Conservation (phyloP, 805 yeast genomes). For the Lipomyces orientalis region DNA sequence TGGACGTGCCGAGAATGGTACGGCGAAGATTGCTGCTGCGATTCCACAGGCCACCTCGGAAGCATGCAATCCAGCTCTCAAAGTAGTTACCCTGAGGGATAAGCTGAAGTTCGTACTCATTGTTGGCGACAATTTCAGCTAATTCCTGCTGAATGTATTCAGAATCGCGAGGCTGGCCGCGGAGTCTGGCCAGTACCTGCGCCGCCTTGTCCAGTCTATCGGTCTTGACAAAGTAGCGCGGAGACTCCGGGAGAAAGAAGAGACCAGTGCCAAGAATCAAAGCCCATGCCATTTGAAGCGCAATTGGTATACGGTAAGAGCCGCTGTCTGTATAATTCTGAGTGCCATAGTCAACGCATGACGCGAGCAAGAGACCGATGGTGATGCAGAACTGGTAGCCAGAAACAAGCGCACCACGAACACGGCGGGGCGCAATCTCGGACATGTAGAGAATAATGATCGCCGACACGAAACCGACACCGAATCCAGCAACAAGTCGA, state of each 20-base stretch:
- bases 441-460: conserved; percentile 79
- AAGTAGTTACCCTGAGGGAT: conserved; percentile 17
- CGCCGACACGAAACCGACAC: conserved; percentile 78
- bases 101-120: conserved; percentile 51
- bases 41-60: conserved; percentile 19
- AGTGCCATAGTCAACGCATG: conserved; percentile 74
- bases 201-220: conserved; percentile 64
- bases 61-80: conserved; percentile 22
- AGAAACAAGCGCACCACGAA: conserved; percentile 78
- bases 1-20: conserved; percentile 65
- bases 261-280: conserved; percentile 64
- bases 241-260: conserved; percentile 73
- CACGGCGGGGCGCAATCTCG: conserved; percentile 76
- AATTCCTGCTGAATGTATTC: conserved; percentile 54
- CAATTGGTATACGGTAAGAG: conserved; percentile 76
- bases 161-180: conserved; percentile 50
- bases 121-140: conserved; percentile 56
- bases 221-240: conserved; percentile 69
- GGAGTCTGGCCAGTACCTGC: conserved; percentile 57
- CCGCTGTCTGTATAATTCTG: conserved; percentile 58
- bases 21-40: conserved; percentile 36
- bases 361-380: conserved; percentile 73
- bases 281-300: conserved; percentile 75
- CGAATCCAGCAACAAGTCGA: conserved; percentile 64
- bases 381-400: conserved; percentile 78